Percentiles rank a stretch among this genome's conserved stretches.
Evolutionary conservation across 148 eudicot species (phyloP).

Genomic region (Rhododendron williamsianum): DNA sequence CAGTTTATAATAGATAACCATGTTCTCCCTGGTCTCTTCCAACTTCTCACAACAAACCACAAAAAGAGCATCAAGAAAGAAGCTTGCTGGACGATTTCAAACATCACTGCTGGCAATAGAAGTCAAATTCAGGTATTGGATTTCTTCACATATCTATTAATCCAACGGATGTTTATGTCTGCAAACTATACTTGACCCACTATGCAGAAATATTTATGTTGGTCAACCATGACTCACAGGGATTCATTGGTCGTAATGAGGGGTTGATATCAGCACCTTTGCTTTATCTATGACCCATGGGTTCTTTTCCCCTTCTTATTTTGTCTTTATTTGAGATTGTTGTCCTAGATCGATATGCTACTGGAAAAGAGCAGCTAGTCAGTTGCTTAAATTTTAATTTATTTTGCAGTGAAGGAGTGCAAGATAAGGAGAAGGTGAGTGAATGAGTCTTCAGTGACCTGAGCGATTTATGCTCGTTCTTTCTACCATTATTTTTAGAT

Average conservation of each 20-base stretch:
- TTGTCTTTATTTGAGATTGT: not conserved
- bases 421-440: not conserved
- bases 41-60: slow-evolving; percentile 62
- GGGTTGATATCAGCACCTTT: not conserved
- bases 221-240: not conserved
- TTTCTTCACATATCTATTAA: not conserved
- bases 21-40: slow-evolving; percentile 58
- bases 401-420: not conserved
- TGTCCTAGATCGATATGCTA: not conserved
- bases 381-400: not conserved
- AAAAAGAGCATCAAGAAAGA: slow-evolving; percentile 78
- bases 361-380: not conserved
- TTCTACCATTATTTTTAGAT: not conserved
- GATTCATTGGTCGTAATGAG: not conserved
- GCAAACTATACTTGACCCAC: not conserved
- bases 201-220: not conserved
- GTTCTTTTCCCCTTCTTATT: not conserved
- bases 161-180: not conserved
- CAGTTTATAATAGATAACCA: slow-evolving; percentile 73
- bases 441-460: not conserved
- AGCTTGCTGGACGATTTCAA: slow-evolving; percentile 89
- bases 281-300: not conserved
- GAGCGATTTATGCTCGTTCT: not conserved
- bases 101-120: slow-evolving; percentile 76
- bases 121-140: slow-evolving; percentile 69